Evolutionary conservation across 768 basidiomycete species (phyloP), one percentile per base, ranked within the genome.

Genomic region (Ramaria sp.): DNA sequence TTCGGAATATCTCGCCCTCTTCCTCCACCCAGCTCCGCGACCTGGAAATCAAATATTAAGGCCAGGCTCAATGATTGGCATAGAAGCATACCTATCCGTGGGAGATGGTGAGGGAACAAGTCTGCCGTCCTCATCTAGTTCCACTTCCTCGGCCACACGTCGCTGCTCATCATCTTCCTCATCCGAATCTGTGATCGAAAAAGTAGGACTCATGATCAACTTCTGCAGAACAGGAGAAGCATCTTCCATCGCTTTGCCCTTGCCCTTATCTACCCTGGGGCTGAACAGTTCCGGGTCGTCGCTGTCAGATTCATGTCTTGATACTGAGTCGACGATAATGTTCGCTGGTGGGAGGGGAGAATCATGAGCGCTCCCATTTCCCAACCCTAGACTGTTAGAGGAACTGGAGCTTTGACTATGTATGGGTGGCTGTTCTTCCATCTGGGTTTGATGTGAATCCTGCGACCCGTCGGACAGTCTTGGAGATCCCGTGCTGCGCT

Each of bases 1-100:
- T 94, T 42, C 94, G 76, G 73, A 97, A 97, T 41, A 98, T 87
- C 70, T 98, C 95, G 0, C 92, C 92, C 67, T 99, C 96, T 67
- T 98, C 96, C 55, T 83, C 88, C 0, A 94, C 86, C 85, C 88
- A 90, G 52, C 77, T 82, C 61, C 82, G 75, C 24, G 86, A 88
- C 49, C 88, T 86, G 51, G 64, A 19, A 59, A 59, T 42, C 60
- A 61, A 12, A 66, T 50, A 59, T n/a, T 33, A 48, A 19, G 17
- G 39, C 22, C 33, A n/a, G 42, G 43, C 3, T 41, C 4, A 37
- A 48, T 22, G 41, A 45, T 17, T 10, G 7, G 49, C n/a, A 41
- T 19, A 54, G 27, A 22, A 57, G 27, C 46, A 69, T 52, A 85
- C 84, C 81, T 70, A 61, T 84, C 74, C 1, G 63, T 64, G 0